Conservation (phyloP, 2,329 filamentous ascomycete species). For the Microdochium trichocladiopsis region DNA sequence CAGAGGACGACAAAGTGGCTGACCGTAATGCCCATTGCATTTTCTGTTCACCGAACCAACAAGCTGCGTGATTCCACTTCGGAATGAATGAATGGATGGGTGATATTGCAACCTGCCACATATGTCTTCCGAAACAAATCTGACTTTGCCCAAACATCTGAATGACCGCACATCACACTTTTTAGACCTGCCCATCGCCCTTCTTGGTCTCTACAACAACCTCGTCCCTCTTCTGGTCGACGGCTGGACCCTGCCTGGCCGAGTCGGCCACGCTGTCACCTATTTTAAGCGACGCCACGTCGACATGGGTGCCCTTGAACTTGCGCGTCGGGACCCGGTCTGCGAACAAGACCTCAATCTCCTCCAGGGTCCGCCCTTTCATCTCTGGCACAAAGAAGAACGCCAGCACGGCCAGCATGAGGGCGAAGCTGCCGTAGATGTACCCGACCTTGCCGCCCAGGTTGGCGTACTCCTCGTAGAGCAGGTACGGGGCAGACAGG, state of each 20-base stretch:
- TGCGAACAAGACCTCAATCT: slow-evolving; percentile 23
- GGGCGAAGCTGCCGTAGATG: not conserved
- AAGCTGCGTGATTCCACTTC: too few relatives aligned
- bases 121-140: too few relatives aligned
- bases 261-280: not conserved
- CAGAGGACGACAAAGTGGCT: too few relatives aligned
- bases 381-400: slow-evolving; percentile 24
- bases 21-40: too few relatives aligned
- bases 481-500: not conserved
- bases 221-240: not conserved
- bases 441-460: not conserved
- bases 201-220: not conserved
- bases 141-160: too few relatives aligned
- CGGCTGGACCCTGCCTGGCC: not conserved
- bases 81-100: too few relatives aligned
- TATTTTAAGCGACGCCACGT: not conserved
- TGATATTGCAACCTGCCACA: too few relatives aligned
- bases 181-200: not conserved
- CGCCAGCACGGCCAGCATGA: slow-evolving; percentile 5
- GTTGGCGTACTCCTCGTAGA: not conserved
- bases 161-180: too few relatives aligned
- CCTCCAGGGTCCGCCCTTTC: slow-evolving; percentile 20
- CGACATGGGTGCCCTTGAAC: slow-evolving; percentile 14
- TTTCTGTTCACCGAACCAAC: too few relatives aligned
- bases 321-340: slow-evolving; percentile 16